Conservation (phyloP, 140 eudicot genomes). For the Ambrosia hybrid region DNA sequence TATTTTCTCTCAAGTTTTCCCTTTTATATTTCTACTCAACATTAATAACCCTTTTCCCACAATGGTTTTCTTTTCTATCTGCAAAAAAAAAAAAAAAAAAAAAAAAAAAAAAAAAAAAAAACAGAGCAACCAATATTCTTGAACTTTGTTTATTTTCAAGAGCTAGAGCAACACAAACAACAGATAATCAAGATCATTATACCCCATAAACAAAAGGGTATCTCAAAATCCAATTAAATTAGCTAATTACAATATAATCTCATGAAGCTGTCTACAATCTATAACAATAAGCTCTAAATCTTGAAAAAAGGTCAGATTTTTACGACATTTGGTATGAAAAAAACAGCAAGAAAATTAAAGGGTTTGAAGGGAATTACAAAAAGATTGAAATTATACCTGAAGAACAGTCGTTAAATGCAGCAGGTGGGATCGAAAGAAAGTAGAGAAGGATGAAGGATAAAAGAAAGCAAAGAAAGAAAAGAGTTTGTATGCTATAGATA, state of each 20-base stretch:
- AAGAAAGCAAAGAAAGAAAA: too few relatives aligned
- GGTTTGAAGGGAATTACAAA: conserved; percentile 3
- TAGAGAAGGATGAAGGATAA: too few relatives aligned
- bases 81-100: background rate
- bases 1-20: too few relatives aligned
- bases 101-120: too few relatives aligned
- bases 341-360: background rate
- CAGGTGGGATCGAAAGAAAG: background rate
- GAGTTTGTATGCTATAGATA: background rate
- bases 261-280: background rate
- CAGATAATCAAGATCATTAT: background rate
- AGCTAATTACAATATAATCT: background rate
- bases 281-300: conserved; percentile 16
- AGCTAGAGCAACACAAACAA: conserved; percentile 7
- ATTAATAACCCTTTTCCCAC: background rate
- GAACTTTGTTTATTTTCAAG: background rate
- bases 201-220: background rate
- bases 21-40: too few relatives aligned
- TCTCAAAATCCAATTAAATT: background rate
- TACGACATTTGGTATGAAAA: background rate
- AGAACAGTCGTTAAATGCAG: background rate
- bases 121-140: background rate
- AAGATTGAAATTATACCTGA: conserved; percentile 21
- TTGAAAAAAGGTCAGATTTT: background rate
- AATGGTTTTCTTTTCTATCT: background rate